phyloP scores from a whole-genome alignment of 345 rosid genomes.

The Heritiera fomes region DNA sequence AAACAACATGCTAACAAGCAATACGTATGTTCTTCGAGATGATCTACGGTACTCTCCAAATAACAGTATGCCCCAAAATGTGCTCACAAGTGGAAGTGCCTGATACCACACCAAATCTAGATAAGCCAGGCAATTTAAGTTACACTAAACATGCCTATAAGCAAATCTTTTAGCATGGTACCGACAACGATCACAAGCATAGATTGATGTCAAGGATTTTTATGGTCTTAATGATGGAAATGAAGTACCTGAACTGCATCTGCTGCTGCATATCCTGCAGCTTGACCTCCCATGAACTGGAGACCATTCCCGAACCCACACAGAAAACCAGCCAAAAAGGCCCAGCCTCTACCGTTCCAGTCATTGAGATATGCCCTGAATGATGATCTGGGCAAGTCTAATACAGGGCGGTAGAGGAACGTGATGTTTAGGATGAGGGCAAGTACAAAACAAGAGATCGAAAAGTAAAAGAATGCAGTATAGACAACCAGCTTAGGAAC shows the following conservation, averaged over 20 bases:
- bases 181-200: background rate
- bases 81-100: slow-evolving; percentile 78
- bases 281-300: slow-evolving; percentile 90
- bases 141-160: background rate
- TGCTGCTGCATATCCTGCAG: slow-evolving; percentile 91
- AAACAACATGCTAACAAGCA: slow-evolving; percentile 53
- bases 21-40: slow-evolving; percentile 53
- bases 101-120: slow-evolving; percentile 26
- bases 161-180: slow-evolving; percentile 42
- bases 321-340: slow-evolving; percentile 63
- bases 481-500: slow-evolving; percentile 65
- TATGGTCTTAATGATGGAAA: background rate
- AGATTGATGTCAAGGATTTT: background rate
- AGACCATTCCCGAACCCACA: slow-evolving; percentile 59
- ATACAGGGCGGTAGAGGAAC: slow-evolving; percentile 60
- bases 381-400: slow-evolving; percentile 58
- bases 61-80: slow-evolving; percentile 73
- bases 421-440: slow-evolving; percentile 53
- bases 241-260: slow-evolving; percentile 65
- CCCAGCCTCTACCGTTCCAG: slow-evolving; percentile 81
- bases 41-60: slow-evolving; percentile 76
- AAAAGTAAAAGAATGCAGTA: slow-evolving; percentile 71
- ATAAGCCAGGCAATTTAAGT: background rate
- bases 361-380: slow-evolving; percentile 57
- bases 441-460: slow-evolving; percentile 54